These are phyloP conservation scores for Candida labiduridarum DNA, from an alignment of 1,139 yeast genomes.

Conservation along the genomic window DNA sequence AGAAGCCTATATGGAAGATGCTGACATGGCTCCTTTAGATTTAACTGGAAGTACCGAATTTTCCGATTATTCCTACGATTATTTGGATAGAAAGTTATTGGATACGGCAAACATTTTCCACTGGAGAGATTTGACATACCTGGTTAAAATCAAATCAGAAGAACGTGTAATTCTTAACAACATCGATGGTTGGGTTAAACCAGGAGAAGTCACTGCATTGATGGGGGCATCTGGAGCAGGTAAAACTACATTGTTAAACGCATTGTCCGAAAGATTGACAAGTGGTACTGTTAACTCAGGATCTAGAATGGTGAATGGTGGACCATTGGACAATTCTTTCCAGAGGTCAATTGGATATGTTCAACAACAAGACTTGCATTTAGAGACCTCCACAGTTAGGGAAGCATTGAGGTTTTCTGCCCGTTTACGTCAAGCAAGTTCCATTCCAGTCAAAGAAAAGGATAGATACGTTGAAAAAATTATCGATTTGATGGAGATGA, in stretches of 20 bases:
- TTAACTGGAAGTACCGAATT: slow-evolving; percentile 20
- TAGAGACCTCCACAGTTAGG: slow-evolving; percentile 39
- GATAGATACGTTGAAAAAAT: slow-evolving; percentile 38
- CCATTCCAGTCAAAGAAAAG: slow-evolving; percentile 32
- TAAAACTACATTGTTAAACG: slow-evolving; percentile 36
- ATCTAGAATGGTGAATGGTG: slow-evolving; percentile 39
- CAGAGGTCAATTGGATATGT: slow-evolving; percentile 46
- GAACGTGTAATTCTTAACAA: slow-evolving; percentile 63
- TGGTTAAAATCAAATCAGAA: slow-evolving; percentile 64
- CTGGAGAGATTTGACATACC: slow-evolving; percentile 78
- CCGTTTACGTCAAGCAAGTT: slow-evolving; percentile 36
- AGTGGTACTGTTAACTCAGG: slow-evolving; percentile 38
- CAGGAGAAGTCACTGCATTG: slow-evolving; percentile 33
- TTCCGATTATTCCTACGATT: slow-evolving; percentile 35
- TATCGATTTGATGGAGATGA: slow-evolving; percentile 32
- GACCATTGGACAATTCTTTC: slow-evolving; percentile 33
- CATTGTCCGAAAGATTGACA: slow-evolving; percentile 36
- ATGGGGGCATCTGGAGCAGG: slow-evolving; percentile 42
- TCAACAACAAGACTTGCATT: slow-evolving; percentile 44
- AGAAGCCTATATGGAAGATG: slow-evolving; percentile 14
- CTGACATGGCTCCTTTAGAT: slow-evolving; percentile 20
- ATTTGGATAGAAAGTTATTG: slow-evolving; percentile 17
- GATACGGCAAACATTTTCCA: slow-evolving; percentile 51
- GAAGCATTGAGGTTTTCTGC: slow-evolving; percentile 42
- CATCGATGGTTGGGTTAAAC: slow-evolving; percentile 63